Evolutionary conservation across 2,329 filamentous ascomycete genomes (phyloP), one percentile per base, ranked within the genome.

Genomic region (Ploettnerulaceae sp.): DNA sequence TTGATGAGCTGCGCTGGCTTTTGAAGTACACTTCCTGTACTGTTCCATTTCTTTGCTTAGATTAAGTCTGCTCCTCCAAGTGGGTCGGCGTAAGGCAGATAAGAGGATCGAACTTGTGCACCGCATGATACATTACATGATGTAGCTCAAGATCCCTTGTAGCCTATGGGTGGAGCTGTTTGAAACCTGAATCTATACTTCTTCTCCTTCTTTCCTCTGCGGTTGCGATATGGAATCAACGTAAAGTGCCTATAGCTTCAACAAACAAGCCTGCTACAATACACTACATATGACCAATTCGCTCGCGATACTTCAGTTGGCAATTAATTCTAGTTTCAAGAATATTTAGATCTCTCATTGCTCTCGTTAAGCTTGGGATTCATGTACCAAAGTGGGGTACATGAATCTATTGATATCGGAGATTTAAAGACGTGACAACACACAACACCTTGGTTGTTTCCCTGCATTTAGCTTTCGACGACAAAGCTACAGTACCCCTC

Each of bases 401-500:
- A 28, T 24, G 25, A 29, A 40, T 31, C 20, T 31, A 40, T 40
- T 40, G 37, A 40, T 7, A n/a, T 29, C 37, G 37, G 37, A n/a
- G 15, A 29, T 40, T 29, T 40, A 21, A 39, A 39, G 36, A 40
- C 25, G 37, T 40, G 37, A 40, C 37, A 40, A 20, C 37, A 40
- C 37, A 40, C 25, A 40, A 21, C n/a, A 29, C 31, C 37, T 40
- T 29, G 24, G 21, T 21, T 40, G 31, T 26, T 29, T 21, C 37
- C 37, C 37, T 40, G 15, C 37, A 31, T 40, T 28, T 8, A 40
- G 15, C 8, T 29, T 22, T 14, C 7, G 15, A 29, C n/a, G n/a
- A n/a, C n/a, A n/a, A n/a, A n/a, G n/a, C n/a, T 40, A 26, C 15
- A 40, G 24, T 26, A 29, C 28, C 37, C 37, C 37, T 26, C 31